These are phyloP conservation scores for Exutisphaerella laricina DNA, from an alignment of 2,329 filamentous ascomycete genomes.

Conservation along the genomic window DNA sequence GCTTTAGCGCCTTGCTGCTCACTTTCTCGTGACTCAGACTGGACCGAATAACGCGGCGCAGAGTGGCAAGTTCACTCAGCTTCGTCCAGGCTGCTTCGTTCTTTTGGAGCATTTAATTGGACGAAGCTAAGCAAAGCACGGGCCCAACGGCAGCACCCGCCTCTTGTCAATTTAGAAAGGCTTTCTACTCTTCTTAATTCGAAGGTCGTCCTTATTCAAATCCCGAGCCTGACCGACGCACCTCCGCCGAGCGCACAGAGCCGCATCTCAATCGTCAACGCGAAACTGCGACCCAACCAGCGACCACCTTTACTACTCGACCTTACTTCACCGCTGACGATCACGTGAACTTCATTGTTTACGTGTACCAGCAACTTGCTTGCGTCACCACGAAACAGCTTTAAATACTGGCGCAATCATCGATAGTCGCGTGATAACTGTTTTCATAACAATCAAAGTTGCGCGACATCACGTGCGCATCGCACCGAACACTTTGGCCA, in stretches of 20 bases:
- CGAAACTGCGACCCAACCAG: slow-evolving; percentile 10
- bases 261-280: slow-evolving; percentile 13
- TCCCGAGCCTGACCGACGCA: slow-evolving; percentile 3
- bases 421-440: slow-evolving; percentile 10
- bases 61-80: too few relatives aligned
- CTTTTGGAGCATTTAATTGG: too few relatives aligned
- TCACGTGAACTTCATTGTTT: slow-evolving; percentile 1
- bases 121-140: too few relatives aligned
- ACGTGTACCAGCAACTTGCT: slow-evolving; percentile 1
- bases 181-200: background rate
- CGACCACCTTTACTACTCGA: background rate
- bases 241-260: slow-evolving; percentile 13
- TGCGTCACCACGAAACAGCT: slow-evolving; percentile 2
- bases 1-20: too few relatives aligned
- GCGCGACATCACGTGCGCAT: slow-evolving; percentile 20
- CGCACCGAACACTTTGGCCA: slow-evolving; percentile 1
- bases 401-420: slow-evolving; percentile 5
- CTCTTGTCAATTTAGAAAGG: background rate
- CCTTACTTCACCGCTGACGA: background rate
- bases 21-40: too few relatives aligned
- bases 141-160: background rate
- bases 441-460: slow-evolving; percentile 4
- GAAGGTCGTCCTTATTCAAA: slow-evolving; percentile 5
- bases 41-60: too few relatives aligned
- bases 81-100: too few relatives aligned